A percentile compares a stretch with the other conserved stretches of the same genome.
phyloP scores from a whole-genome alignment of 257 asterid genomes.

The Nicotiana obtusifolia region DNA sequence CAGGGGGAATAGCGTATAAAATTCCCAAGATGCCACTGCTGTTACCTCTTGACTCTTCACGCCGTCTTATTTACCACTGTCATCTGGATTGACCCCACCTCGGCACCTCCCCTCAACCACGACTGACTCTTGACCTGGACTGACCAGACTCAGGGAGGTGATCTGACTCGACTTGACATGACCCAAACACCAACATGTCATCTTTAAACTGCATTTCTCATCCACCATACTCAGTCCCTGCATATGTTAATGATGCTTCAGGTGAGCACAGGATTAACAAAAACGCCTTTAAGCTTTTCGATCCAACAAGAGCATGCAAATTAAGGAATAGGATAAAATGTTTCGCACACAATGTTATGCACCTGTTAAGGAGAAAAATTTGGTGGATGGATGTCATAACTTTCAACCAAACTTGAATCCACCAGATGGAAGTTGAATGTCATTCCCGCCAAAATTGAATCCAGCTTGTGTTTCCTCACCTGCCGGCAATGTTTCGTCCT shows the following conservation, averaged over 20 bases:
- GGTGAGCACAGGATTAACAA: neutral
- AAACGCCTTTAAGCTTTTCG: neutral
- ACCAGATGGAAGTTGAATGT: constrained; percentile 60
- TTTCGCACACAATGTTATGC: constrained; percentile 5
- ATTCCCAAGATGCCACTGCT: constrained; percentile 2
- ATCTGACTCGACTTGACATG: constrained; percentile 35
- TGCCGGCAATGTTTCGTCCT: constrained; percentile 50
- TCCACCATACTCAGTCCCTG: constrained; percentile 20
- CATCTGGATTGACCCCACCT: constrained; percentile 30
- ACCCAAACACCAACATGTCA: constrained; percentile 26
- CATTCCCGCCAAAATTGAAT: constrained; percentile 69
- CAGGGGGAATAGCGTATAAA: neutral
- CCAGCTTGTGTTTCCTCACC: constrained; percentile 52
- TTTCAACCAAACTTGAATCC: constrained; percentile 79
- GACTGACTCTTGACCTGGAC: constrained; percentile 34
- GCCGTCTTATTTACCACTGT: constrained; percentile 24
- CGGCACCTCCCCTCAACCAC: constrained; percentile 31
- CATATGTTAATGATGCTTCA: neutral
- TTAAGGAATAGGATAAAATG: neutral
- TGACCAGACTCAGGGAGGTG: constrained; percentile 45
- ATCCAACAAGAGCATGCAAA: neutral
- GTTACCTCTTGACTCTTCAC: neutral
- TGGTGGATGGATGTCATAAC: constrained; percentile 13
- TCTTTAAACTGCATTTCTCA: constrained; percentile 27
- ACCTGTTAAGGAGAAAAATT: neutral